Conservation (phyloP, 2,329 filamentous ascomycete genomes). For the Xylariales sp. region DNA sequence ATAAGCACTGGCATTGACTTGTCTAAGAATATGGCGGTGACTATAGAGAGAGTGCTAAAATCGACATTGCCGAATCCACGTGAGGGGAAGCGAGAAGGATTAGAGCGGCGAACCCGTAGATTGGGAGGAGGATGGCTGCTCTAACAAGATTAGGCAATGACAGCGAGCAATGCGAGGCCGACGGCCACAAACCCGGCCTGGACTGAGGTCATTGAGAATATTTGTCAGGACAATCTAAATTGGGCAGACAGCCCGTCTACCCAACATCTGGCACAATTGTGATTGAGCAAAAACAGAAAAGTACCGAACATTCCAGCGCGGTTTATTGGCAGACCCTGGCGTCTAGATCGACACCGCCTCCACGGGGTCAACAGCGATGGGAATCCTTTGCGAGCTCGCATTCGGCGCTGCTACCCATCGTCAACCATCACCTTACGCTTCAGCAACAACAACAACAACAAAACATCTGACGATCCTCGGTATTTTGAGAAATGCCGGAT, state of each 20-base stretch:
- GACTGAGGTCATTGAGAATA: constrained; percentile 16
- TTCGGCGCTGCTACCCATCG: not conserved
- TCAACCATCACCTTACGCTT: constrained; percentile 1
- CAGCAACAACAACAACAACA: not conserved
- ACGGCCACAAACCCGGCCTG: constrained; percentile 15
- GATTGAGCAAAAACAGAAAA: constrained; percentile 12
- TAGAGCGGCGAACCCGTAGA: constrained; percentile 20
- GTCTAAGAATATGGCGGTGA: constrained; percentile 29
- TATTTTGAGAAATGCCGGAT: constrained; percentile 12
- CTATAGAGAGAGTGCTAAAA: constrained; percentile 13
- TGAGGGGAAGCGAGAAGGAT: constrained; percentile 29
- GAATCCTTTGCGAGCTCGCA: constrained; percentile 25
- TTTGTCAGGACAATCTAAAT: constrained; percentile 34
- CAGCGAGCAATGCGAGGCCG: constrained; percentile 8
- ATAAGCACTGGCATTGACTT: constrained; percentile 11
- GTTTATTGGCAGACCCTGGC: constrained; percentile 17
- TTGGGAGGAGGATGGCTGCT: constrained; percentile 22
- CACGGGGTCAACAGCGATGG: constrained; percentile 12
- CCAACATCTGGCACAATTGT: constrained; percentile 16
- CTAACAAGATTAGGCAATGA: constrained; percentile 32
- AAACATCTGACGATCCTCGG: constrained; percentile 4
- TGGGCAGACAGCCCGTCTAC: constrained; percentile 11
- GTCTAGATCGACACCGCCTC: constrained; percentile 29
- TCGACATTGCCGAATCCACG: constrained; percentile 16
- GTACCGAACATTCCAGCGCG: constrained; percentile 4